Percentiles rank a stretch among this genome's conserved stretches.
Evolutionary conservation across 2,329 filamentous ascomycete species (phyloP).

Genomic region (Raffaelea deltoideospora): DNA sequence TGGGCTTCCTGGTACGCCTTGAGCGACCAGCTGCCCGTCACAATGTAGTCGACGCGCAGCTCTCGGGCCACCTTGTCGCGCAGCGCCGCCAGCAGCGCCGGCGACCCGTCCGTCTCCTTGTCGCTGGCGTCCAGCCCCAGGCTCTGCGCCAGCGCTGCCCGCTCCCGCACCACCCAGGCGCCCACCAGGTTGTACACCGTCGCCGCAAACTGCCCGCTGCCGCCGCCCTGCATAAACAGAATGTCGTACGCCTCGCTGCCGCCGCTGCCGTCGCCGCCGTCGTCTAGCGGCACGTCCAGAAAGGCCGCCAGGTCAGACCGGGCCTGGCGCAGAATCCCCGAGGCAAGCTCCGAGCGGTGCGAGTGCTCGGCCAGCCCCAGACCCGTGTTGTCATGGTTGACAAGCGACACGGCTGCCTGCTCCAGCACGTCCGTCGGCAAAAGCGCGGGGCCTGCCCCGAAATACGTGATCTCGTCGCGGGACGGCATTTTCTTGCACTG

Average conservation of each 20-base stretch:
- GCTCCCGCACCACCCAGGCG: constrained; percentile 62
- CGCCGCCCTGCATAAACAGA: constrained; percentile 76
- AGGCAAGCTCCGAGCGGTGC: constrained; percentile 68
- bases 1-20: constrained; percentile 78
- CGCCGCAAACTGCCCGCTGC: constrained; percentile 73
- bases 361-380: constrained; percentile 82
- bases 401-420: constrained; percentile 56
- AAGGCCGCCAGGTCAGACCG: constrained; percentile 59
- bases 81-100: constrained; percentile 20
- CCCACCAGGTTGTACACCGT: constrained; percentile 72
- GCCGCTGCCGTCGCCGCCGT: too few relatives aligned
- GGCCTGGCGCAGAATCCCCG: constrained; percentile 62
- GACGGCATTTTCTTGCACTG: too few relatives aligned
- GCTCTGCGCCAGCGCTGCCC: constrained; percentile 28
- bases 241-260: too few relatives aligned
- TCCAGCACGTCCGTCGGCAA: constrained; percentile 73
- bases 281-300: constrained; percentile 63
- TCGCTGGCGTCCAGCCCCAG: too few relatives aligned
- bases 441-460: constrained; percentile 79
- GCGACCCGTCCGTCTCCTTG: constrained; percentile 8
- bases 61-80: constrained; percentile 50
- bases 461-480: constrained; percentile 23
- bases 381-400: constrained; percentile 70
- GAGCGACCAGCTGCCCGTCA: constrained; percentile 81
- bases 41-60: constrained; percentile 73